A percentile compares a stretch with the other conserved stretches of the same genome.
These are phyloP conservation scores for Elongisporangium anandrum DNA, from an alignment of 352 stramenopile genomes.

Conservation along the genomic window DNA sequence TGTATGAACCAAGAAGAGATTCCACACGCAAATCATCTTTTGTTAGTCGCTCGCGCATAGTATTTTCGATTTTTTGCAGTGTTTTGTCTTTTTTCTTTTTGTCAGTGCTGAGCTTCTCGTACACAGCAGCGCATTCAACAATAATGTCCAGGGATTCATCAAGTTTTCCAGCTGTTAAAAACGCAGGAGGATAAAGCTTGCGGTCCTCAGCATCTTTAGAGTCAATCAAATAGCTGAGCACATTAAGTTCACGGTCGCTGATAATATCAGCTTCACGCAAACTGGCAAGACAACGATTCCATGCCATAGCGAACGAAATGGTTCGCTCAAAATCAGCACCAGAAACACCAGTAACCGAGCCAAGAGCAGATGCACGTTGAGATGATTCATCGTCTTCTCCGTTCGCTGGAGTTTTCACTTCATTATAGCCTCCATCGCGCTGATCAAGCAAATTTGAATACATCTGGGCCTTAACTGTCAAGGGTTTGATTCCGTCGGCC, in stretches of 20 bases:
- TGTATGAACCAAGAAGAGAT: conserved; percentile 80
- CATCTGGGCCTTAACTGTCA: conserved; percentile 82
- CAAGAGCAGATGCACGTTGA: conserved; percentile 53
- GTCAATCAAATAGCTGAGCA: conserved; percentile 85
- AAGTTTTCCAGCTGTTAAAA: conserved; percentile 82
- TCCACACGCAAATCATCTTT: conserved; percentile 85
- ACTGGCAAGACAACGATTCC: conserved; percentile 75
- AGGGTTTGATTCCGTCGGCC: conserved; percentile 69
- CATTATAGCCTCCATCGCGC: conserved; percentile 47
- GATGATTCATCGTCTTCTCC: conserved; percentile 54
- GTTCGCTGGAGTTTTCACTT: conserved; percentile 57
- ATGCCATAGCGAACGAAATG: conserved; percentile 85
- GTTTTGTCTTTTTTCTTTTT: conserved; percentile 89
- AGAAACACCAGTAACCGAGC: conserved; percentile 71
- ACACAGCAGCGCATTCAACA: conserved; percentile 67
- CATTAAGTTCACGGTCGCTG: conserved; percentile 79
- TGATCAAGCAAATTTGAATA: conserved; percentile 76
- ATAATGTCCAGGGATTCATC: conserved; percentile 87
- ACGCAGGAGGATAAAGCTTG: conserved; percentile 82
- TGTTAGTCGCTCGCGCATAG: conserved; percentile 77
- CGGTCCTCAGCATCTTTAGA: conserved; percentile 66
- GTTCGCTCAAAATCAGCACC: conserved; percentile 81
- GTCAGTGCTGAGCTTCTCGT: conserved; percentile 80
- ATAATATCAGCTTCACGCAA: conserved; percentile 82
- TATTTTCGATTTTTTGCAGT: conserved; percentile 83